Conservation (phyloP, 2,329 filamentous ascomycete genomes). For the Fusarium nanum region DNA sequence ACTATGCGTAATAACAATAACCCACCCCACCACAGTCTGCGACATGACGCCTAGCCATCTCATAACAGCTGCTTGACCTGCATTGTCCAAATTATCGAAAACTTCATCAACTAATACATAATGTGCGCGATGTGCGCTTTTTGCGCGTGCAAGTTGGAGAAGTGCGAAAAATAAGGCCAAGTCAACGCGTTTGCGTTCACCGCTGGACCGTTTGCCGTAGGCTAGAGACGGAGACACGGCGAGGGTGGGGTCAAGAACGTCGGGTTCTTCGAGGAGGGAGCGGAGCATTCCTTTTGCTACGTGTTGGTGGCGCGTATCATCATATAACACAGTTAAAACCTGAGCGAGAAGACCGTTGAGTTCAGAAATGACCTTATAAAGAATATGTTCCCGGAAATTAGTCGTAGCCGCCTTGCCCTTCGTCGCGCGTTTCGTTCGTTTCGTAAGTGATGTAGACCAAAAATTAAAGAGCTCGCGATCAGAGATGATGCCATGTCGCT, state of each 20-base stretch:
- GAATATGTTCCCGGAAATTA: slow-evolving; percentile 35
- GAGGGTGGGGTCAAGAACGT: slow-evolving; percentile 22
- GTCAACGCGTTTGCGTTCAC: slow-evolving; percentile 39
- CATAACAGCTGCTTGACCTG: slow-evolving; percentile 32
- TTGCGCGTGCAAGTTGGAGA: slow-evolving; percentile 21
- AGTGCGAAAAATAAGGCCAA: slow-evolving; percentile 43
- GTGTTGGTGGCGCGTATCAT: slow-evolving; percentile 28
- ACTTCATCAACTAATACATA: slow-evolving; percentile 41
- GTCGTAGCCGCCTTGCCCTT: not conserved
- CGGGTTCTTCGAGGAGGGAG: slow-evolving; percentile 24
- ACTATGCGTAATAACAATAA: slow-evolving; percentile 39
- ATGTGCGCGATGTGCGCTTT: slow-evolving; percentile 34
- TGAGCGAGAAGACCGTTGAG: slow-evolving; percentile 32
- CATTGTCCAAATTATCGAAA: slow-evolving; percentile 37
- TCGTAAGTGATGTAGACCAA: slow-evolving; percentile 28
- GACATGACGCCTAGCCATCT: slow-evolving; percentile 32
- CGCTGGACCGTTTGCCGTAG: slow-evolving; percentile 35
- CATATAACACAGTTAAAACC: slow-evolving; percentile 25
- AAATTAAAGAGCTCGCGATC: slow-evolving; percentile 39
- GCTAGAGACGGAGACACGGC: slow-evolving; percentile 22
- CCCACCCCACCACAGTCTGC: slow-evolving; percentile 22
- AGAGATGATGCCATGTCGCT: not conserved
- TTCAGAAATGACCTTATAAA: slow-evolving; percentile 31
- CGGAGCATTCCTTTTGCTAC: slow-evolving; percentile 36
- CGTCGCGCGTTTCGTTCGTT: slow-evolving; percentile 23